Evolutionary conservation across 805 yeast genomes (phyloP).

Genomic region (Wickerhamomyces bovis): DNA sequence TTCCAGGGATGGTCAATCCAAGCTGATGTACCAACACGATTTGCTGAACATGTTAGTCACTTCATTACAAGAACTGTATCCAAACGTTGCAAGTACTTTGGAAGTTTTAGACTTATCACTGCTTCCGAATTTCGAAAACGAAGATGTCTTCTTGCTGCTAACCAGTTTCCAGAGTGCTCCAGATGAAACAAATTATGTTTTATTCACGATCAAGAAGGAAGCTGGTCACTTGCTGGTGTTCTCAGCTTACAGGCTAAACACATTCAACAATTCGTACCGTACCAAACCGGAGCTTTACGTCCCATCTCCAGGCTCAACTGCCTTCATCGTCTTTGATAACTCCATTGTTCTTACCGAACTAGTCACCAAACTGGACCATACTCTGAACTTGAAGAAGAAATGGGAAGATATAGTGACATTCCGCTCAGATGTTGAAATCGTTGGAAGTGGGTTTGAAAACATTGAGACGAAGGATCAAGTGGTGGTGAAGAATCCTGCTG

Average conservation of each 20-base stretch:
- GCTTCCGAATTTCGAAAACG: constrained; percentile 29
- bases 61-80: constrained; percentile 40
- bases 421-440: constrained; percentile 42
- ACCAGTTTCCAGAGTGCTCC: constrained; percentile 27
- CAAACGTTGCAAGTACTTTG: constrained; percentile 46
- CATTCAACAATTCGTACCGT: constrained; percentile 30
- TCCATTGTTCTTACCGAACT: constrained; percentile 65
- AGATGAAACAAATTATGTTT: constrained; percentile 34
- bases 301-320: constrained; percentile 54
- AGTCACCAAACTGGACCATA: constrained; percentile 30
- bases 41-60: constrained; percentile 31
- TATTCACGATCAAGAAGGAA: constrained; percentile 49
- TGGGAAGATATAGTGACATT: constrained; percentile 82
- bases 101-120: constrained; percentile 59
- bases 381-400: constrained; percentile 33
- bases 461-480: constrained; percentile 20
- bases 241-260: constrained; percentile 62
- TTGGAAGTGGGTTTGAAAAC: constrained; percentile 56
- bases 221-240: constrained; percentile 46
- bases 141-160: constrained; percentile 42
- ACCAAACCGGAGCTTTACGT: constrained; percentile 44
- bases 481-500: constrained; percentile 34
- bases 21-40: constrained; percentile 31
- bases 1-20: constrained; percentile 38
- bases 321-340: constrained; percentile 52